These are phyloP conservation scores for Neofusicoccum parvum DNA, from an alignment of 2,329 filamentous ascomycete species.

Conservation along the genomic window DNA sequence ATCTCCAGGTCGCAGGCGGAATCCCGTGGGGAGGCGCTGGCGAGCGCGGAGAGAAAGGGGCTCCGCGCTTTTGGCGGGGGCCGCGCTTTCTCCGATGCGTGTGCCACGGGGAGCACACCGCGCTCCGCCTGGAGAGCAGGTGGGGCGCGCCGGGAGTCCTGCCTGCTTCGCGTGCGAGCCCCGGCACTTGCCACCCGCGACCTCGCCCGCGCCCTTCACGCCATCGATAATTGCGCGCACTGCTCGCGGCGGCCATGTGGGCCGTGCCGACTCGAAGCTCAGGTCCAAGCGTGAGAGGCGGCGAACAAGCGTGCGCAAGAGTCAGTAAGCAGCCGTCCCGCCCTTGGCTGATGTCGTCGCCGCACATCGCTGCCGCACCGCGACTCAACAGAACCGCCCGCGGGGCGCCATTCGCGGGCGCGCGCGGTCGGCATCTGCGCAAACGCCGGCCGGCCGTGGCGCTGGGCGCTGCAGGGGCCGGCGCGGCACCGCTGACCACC, in stretches of 20 bases:
- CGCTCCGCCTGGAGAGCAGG: neutral
- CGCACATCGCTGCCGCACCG: neutral
- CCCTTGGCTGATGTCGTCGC: slow-evolving; percentile 2
- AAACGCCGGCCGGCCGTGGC: neutral
- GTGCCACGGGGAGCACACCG: slow-evolving; percentile 12
- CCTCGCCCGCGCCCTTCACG: slow-evolving; percentile 11
- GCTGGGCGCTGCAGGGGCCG: neutral
- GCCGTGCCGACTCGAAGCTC: neutral
- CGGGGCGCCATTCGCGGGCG: neutral
- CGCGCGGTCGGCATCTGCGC: neutral
- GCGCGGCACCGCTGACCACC: slow-evolving; percentile 4
- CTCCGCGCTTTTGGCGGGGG: neutral
- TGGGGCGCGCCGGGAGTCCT: neutral
- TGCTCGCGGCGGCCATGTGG: slow-evolving; percentile 1
- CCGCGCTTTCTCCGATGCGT: slow-evolving; percentile 3
- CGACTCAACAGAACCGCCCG: neutral
- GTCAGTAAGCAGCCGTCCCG: slow-evolving; percentile 11
- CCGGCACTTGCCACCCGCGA: neutral
- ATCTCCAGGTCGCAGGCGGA: slow-evolving; percentile 14
- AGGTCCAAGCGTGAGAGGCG: neutral
- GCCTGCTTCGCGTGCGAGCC: neutral
- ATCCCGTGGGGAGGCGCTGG: neutral
- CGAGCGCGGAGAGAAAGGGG: slow-evolving; percentile 13
- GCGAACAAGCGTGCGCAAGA: slow-evolving; percentile 10
- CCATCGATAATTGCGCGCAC: neutral